Evolutionary conservation across 192 early-diverging fungal species (phyloP).

Genomic region (Pilobolus umbonatus): DNA sequence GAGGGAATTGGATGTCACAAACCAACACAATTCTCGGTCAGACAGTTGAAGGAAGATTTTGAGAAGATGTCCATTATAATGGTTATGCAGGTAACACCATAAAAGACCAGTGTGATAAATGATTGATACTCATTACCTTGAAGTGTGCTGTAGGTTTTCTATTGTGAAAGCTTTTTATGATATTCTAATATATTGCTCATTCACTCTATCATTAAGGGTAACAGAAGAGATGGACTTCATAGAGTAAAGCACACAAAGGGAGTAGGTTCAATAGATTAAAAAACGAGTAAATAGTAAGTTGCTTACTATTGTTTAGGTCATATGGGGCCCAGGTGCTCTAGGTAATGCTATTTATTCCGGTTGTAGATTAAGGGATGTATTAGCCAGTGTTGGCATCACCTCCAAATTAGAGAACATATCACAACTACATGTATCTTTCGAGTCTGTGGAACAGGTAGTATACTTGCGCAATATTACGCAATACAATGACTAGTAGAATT

Average conservation of each 20-base stretch:
- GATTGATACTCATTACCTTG: too few relatives aligned
- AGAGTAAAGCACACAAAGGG: conserved; percentile 73
- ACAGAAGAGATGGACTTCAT: conserved; percentile 75
- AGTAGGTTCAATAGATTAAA: conserved; percentile 14
- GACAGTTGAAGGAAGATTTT: conserved; percentile 47
- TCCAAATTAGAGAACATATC: conserved; percentile 39
- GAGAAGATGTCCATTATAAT: conserved; percentile 55
- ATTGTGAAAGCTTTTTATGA: too few relatives aligned
- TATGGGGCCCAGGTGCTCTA: conserved; percentile 76
- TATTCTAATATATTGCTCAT: too few relatives aligned
- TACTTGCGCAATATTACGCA: not conserved
- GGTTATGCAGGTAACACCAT: conserved; percentile 32
- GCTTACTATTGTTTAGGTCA: conserved; percentile 43
- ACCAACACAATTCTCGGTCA: conserved; percentile 28
- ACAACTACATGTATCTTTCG: conserved; percentile 57
- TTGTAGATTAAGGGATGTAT: conserved; percentile 68
- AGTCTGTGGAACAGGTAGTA: conserved; percentile 56
- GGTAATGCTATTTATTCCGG: conserved; percentile 79
- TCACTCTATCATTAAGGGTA: conserved; percentile 48
- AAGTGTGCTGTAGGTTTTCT: conserved; percentile 58
- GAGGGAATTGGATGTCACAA: conserved; percentile 32
- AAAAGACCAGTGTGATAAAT: too few relatives aligned
- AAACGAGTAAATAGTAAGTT: not conserved
- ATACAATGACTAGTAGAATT: not conserved
- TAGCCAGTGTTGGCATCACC: conserved; percentile 56